A percentile compares a stretch with the other conserved stretches of the same genome.
These are phyloP conservation scores for Leccinum subtestaceum DNA, from an alignment of 768 basidiomycete genomes.

Conservation along the genomic window DNA sequence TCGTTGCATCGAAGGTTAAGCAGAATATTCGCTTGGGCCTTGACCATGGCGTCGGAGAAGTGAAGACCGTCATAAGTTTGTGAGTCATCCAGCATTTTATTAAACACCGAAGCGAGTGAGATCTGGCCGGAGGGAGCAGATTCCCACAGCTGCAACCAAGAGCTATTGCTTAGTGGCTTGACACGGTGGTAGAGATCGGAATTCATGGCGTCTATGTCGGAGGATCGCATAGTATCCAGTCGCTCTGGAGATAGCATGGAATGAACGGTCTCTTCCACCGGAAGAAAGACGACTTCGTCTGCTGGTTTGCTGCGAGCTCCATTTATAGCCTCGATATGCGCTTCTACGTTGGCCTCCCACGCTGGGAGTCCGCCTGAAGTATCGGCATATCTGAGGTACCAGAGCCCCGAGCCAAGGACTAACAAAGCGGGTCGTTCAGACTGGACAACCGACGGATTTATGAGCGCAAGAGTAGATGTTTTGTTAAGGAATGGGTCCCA, in stretches of 20 bases:
- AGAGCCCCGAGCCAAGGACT: constrained; percentile 82
- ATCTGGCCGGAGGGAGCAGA: constrained; percentile 35
- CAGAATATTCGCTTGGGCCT: constrained; percentile 71
- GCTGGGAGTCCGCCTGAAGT: constrained; percentile 70
- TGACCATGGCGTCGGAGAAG: constrained; percentile 60
- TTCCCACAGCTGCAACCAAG: constrained; percentile 30
- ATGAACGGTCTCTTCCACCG: constrained; percentile 68
- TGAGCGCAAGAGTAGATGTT: constrained; percentile 48
- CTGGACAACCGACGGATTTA: constrained; percentile 28
- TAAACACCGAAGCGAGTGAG: constrained; percentile 75
- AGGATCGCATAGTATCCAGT: constrained; percentile 63
- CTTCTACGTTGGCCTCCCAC: constrained; percentile 76
- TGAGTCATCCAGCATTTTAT: constrained; percentile 68
- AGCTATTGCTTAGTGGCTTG: constrained; percentile 31
- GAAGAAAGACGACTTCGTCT: constrained; percentile 74
- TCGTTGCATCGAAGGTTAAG: constrained; percentile 83
- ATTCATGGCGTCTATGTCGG: constrained; percentile 91
- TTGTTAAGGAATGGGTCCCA: constrained; percentile 91
- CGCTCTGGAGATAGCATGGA: constrained; percentile 65
- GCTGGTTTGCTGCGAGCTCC: constrained; percentile 44
- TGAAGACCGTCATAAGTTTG: constrained; percentile 86
- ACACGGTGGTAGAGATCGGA: constrained; percentile 75
- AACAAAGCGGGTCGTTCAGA: constrained; percentile 56
- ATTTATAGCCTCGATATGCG: constrained; percentile 51
- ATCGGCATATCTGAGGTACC: constrained; percentile 80